These are phyloP conservation scores for Tricharina praecox DNA, from an alignment of 495 filamentous ascomycete species.

Conservation along the genomic window DNA sequence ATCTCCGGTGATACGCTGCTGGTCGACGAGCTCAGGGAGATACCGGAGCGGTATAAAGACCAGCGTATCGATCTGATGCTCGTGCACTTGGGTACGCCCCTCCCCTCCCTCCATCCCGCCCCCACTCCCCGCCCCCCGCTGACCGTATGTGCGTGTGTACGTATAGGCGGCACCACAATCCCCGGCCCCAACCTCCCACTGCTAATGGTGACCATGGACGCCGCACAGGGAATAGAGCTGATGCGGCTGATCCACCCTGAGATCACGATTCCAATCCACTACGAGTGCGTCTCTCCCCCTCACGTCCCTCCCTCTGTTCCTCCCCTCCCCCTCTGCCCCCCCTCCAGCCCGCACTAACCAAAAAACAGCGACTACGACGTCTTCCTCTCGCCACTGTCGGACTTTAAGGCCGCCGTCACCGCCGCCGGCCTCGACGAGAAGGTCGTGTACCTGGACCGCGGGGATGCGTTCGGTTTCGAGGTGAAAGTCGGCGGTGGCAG, in stretches of 20 bases:
- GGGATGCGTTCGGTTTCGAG: slow-evolving; percentile 41
- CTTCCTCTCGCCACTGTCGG: slow-evolving; percentile 40
- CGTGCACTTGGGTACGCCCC: slow-evolving; percentile 35
- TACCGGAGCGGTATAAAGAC: slow-evolving; percentile 34
- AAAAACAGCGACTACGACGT: slow-evolving; percentile 41
- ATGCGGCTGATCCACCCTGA: slow-evolving; percentile 45
- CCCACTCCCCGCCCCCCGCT: too few species aligned
- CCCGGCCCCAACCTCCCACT: slow-evolving; percentile 40
- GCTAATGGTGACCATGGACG: slow-evolving; percentile 62
- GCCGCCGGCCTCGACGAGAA: slow-evolving; percentile 34
- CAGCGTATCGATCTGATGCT: slow-evolving; percentile 52
- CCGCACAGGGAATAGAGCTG: slow-evolving; percentile 42
- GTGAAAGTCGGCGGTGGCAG: too few species aligned
- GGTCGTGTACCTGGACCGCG: slow-evolving; percentile 47
- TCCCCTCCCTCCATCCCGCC: slow-evolving; percentile 3
- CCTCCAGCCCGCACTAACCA: neutral
- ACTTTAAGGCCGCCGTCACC: slow-evolving; percentile 42
- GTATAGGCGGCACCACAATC: slow-evolving; percentile 44
- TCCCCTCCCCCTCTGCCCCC: neutral
- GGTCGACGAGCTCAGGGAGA: slow-evolving; percentile 44
- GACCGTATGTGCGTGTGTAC: too few species aligned
- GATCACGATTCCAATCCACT: slow-evolving; percentile 52
- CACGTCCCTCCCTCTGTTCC: neutral
- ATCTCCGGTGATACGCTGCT: slow-evolving; percentile 58
- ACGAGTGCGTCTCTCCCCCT: slow-evolving; percentile 31